Percentiles rank a stretch among this genome's conserved stretches.
These are phyloP conservation scores for Reticulascus tulasneorum DNA, from an alignment of 2,329 filamentous ascomycete species.

Conservation along the genomic window DNA sequence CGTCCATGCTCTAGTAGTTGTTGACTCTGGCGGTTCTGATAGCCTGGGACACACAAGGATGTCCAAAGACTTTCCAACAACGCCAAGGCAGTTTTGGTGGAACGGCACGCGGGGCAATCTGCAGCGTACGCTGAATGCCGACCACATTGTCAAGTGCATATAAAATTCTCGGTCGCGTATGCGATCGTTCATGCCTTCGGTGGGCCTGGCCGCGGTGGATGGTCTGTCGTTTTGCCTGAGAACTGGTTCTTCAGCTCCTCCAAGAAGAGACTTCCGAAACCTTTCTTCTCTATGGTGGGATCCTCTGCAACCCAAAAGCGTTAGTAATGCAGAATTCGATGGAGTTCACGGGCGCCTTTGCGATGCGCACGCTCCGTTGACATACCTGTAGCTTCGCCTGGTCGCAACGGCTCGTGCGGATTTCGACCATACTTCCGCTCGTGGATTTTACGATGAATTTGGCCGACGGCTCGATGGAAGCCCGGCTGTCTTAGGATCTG, in stretches of 20 bases:
- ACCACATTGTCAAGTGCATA: too few species aligned
- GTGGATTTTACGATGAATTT: conserved; percentile 48
- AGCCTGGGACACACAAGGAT: too few species aligned
- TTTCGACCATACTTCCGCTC: conserved; percentile 45
- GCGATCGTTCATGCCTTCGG: conserved; percentile 14
- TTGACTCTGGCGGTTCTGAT: too few species aligned
- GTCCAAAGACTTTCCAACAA: too few species aligned
- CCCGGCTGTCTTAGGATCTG: conserved; percentile 47
- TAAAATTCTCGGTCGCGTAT: too few species aligned
- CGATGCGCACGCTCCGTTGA: too few species aligned
- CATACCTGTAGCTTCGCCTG: conserved; percentile 49
- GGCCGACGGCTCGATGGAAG: conserved; percentile 49
- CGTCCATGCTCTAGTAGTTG: too few species aligned
- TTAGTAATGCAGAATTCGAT: too few species aligned
- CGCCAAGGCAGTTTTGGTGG: too few species aligned
- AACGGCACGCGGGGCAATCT: too few species aligned
- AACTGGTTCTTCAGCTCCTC: conserved; percentile 49
- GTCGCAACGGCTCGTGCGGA: conserved; percentile 45
- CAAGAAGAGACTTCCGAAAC: conserved; percentile 35
- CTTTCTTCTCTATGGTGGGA: conserved; percentile 7
- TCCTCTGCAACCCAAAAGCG: background rate
- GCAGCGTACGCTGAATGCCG: too few species aligned
- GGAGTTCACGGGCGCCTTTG: too few species aligned
- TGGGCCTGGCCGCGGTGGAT: conserved; percentile 19
- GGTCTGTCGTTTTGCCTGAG: conserved; percentile 38